Evolutionary conservation across 495 filamentous ascomycete genomes (phyloP).

Genomic region (Podospora pseudoanserina): DNA sequence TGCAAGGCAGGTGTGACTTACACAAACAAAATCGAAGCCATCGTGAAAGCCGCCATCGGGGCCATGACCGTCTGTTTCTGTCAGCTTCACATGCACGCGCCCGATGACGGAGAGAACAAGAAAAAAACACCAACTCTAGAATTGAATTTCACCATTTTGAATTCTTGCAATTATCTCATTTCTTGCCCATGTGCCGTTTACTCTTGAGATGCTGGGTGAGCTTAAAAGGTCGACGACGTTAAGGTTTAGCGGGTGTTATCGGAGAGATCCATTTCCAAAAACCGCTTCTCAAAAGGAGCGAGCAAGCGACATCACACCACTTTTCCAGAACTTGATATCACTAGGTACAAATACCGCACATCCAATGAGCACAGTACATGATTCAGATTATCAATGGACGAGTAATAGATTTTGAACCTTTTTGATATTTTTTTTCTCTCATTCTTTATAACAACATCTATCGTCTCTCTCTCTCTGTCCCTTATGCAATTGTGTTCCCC

Average conservation of each 20-base stretch:
- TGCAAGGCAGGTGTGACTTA: constrained; percentile 14
- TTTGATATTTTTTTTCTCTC: not conserved
- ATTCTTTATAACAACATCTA: not conserved
- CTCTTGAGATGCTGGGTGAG: not conserved
- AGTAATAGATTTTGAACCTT: not conserved
- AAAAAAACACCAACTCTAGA: not conserved
- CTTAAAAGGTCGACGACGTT: not conserved
- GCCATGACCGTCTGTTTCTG: constrained; percentile 41
- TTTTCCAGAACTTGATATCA: not conserved
- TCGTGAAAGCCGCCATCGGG: constrained; percentile 47
- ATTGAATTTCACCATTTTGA: constrained; percentile 2
- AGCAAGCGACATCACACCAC: not conserved
- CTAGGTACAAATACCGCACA: too few species aligned
- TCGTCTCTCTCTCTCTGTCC: not conserved
- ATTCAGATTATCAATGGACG: too few species aligned
- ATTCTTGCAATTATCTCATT: not conserved
- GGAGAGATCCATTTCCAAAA: not conserved
- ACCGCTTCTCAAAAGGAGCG: not conserved
- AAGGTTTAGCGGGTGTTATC: not conserved
- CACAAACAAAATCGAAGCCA: constrained; percentile 46
- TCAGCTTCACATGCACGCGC: not conserved
- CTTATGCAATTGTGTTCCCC: not conserved
- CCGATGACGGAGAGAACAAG: too few species aligned
- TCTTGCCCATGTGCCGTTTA: not conserved
- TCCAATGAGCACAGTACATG: too few species aligned